These are phyloP conservation scores for Neofusicoccum cordaticola DNA, from an alignment of 2,329 filamentous ascomycete genomes.

Conservation along the genomic window DNA sequence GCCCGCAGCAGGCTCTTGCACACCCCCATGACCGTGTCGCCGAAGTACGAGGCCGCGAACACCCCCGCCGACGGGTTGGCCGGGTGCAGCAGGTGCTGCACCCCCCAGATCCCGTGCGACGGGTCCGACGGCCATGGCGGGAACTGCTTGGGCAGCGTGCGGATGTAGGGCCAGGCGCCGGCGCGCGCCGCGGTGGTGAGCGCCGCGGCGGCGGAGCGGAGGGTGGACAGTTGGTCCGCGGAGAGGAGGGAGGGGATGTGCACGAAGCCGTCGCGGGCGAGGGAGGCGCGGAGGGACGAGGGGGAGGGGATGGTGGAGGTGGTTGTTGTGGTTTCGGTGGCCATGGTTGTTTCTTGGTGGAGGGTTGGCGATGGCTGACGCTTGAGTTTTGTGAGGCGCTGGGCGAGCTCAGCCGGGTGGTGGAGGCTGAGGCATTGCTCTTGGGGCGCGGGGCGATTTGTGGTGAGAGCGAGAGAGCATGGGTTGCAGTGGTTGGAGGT, in stretches of 20 bases:
- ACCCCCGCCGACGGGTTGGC: conserved; percentile 58
- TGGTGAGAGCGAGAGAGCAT: neutral
- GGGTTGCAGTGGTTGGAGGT: neutral
- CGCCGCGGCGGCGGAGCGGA: conserved; percentile 59
- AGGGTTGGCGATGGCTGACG: neutral
- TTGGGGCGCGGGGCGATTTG: neutral
- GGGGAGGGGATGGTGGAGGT: conserved; percentile 23
- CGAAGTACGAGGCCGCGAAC: conserved; percentile 73
- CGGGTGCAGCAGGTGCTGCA: conserved; percentile 81
- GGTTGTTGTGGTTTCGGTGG: neutral
- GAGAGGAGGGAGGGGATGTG: conserved; percentile 65
- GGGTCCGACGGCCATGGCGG: conserved; percentile 72
- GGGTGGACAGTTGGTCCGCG: conserved; percentile 52
- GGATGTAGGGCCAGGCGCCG: conserved; percentile 78
- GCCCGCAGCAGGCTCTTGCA: conserved; percentile 55
- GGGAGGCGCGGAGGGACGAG: conserved; percentile 49
- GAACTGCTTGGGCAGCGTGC: conserved; percentile 86
- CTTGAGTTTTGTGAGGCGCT: neutral
- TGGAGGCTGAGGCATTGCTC: neutral
- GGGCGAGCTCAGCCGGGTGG: neutral
- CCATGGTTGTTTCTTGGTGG: neutral
- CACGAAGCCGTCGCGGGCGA: conserved; percentile 73
- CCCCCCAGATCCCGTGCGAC: conserved; percentile 75
- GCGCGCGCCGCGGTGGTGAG: conserved; percentile 61
- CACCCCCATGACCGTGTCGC: conserved; percentile 40